Percentiles rank a stretch among this genome's conserved stretches.
Evolutionary conservation across 768 basidiomycete species (phyloP).

Genomic region (Glaciozyma antarctica): DNA sequence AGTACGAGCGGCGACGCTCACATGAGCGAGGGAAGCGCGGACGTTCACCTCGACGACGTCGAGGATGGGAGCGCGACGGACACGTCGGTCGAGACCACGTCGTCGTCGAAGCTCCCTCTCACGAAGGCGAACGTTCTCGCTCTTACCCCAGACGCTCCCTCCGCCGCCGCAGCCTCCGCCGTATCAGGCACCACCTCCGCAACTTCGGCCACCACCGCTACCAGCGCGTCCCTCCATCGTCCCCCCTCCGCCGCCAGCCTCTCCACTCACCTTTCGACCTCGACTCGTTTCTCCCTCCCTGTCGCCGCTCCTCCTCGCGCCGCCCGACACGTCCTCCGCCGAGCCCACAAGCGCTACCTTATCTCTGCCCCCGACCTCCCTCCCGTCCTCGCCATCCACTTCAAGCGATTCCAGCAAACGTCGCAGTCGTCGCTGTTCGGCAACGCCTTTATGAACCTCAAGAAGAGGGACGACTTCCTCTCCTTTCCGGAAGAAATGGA

Average conservation of each 20-base stretch:
- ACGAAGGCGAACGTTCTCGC: slow-evolving; percentile 4
- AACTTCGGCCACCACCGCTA: background rate
- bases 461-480: slow-evolving; percentile 85
- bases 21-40: background rate
- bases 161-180: background rate
- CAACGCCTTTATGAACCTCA: slow-evolving; percentile 47
- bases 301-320: slow-evolving; percentile 33
- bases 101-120: background rate
- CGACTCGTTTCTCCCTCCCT: slow-evolving; percentile 26
- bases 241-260: slow-evolving; percentile 3
- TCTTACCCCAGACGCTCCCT: background rate
- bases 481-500: slow-evolving; percentile 82
- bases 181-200: background rate
- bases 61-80: slow-evolving; percentile 2
- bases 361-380: slow-evolving; percentile 62
- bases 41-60: background rate
- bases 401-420: slow-evolving; percentile 88
- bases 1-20: background rate
- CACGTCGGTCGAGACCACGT: background rate
- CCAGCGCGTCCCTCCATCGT: background rate
- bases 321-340: slow-evolving; percentile 62
- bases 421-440: slow-evolving; percentile 45
- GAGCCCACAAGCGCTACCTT: slow-evolving; percentile 90
- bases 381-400: slow-evolving; percentile 78
- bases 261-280: slow-evolving; percentile 5